Evolutionary conservation across 164 flowering plant genomes (phyloP), one percentile per base, ranked within the genome.

Genomic region (Taxillus chinensis): DNA sequence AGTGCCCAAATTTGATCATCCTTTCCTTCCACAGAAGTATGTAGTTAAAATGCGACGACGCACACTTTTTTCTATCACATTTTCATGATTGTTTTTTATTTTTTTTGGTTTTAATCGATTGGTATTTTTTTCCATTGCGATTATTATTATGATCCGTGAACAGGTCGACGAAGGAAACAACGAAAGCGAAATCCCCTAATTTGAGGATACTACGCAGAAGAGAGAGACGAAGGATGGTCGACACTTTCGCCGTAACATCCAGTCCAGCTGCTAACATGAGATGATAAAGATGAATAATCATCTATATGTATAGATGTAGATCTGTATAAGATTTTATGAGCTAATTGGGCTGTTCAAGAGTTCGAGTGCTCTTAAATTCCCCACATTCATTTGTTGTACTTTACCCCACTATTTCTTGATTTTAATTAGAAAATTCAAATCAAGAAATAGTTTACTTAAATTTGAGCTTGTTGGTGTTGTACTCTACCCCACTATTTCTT

Each of bases 11-110:
- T 95, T 91, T 63, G 75, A 67, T 14, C 73, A 83, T 71, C 96
- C 97, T 49, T 95, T 95, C 75, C 73, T 69, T 52, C 96, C 99
- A 12, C 89, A 79, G 45, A 93, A 78, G 99, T 92, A 78, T 53
- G 72, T 7, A n/a, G n/a, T n/a, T n/a, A n/a, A n/a, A n/a, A n/a
- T n/a, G n/a, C n/a, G n/a, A n/a, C n/a, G n/a, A n/a, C n/a, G n/a
- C n/a, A n/a, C n/a, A n/a, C n/a, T n/a, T n/a, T n/a, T 51, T 0
- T 1, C 16, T 27, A 15, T 8, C 16, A 74, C 50, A 41, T 37
- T 3, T 14, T 57, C 10, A 8, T 13, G 8, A 38, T 8, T 43
- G 5, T 2, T 37, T 1, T 46, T 13, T 3, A 46, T 15, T 37
- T 43, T 55, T 45, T 27, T 40, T 43, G 41, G n/a, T 15, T 63